Conservation (phyloP, 176 grass and related monocot species). For the Pontederia crassipes region DNA sequence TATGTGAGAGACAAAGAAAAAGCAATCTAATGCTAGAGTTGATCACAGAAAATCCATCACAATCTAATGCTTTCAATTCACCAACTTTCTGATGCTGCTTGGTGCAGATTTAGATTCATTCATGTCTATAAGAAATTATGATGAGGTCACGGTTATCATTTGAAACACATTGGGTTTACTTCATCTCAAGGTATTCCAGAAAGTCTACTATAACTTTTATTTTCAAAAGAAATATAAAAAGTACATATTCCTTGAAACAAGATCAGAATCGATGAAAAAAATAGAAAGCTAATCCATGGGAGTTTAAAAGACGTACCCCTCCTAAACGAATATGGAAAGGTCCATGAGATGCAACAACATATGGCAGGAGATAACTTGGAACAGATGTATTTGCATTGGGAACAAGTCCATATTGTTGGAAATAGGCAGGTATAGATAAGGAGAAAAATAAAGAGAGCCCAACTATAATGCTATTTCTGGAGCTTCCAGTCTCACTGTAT, state of each 20-base stretch:
- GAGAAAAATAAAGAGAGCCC: conserved; percentile 84
- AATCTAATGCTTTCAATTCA: too few species aligned
- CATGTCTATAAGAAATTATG: too few species aligned
- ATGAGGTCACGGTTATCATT: too few species aligned
- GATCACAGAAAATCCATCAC: too few species aligned
- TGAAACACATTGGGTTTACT: too few species aligned
- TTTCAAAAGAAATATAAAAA: background rate
- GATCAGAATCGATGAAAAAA: background rate
- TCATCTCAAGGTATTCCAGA: too few species aligned
- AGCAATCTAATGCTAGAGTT: too few species aligned
- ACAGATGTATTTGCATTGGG: conserved; percentile 57
- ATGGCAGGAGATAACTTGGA: conserved; percentile 81
- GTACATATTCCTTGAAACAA: background rate
- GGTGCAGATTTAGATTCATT: too few species aligned
- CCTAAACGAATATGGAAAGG: conserved; percentile 56
- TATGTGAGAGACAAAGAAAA: too few species aligned
- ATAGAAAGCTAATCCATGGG: background rate
- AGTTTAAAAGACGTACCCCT: conserved; percentile 58
- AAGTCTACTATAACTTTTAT: too few species aligned
- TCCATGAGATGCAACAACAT: conserved; percentile 79
- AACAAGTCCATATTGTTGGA: conserved; percentile 63
- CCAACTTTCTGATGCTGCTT: too few species aligned
- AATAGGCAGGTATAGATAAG: conserved; percentile 85
- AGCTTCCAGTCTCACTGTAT: conserved; percentile 90
- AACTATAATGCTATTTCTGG: conserved; percentile 86